Base-by-base conservation (phyloP, 1,139 yeast species). In the Yamadazyma friedrichii region DNA sequence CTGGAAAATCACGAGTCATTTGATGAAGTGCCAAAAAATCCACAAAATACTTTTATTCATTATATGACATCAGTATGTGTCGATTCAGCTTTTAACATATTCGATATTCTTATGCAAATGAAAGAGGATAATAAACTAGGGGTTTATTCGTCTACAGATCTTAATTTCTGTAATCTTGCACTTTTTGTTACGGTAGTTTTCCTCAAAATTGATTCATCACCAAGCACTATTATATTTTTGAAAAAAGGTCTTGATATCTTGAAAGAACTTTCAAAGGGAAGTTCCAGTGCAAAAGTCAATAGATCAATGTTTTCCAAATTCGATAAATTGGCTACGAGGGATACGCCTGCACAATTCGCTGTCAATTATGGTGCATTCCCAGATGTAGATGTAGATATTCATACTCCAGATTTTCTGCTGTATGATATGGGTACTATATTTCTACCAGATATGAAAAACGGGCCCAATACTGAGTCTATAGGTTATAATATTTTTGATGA, bases 1-100 rank as follows among this genome's bases (percentile, higher is more conserved):
- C 52, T 53, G 22, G 56, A 51, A 24, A 51, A 52, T 28, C 42
- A 42, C 31, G 36, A 42, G 25, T 31, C 42, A 25, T 32, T 43
- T 6, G 36, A 33, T 20, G 36, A 40, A 12, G 35, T 38, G 15
- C 41, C 39, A 26, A 46, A 49, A 9, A 35, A 33, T 15, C 45
- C 43, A 17, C 52, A 50, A 39, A 38, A 49, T 3, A 45, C 47
- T 4, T 51, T 51, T 38, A 50, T 53, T 12, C 48, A 53, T 33
- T 48, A 52, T 36, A 42, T 53, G 42, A 46, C 56, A 3, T 51
- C 56, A 1, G 48, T 51, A 6, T 53, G 57, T 32, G 48, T 53
- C 20, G 57, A 53, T 40, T 47, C 57, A 6, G 57, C 57, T 5
- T 53, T 51, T 31, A 48, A 51, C 32, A 46, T 49, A 4, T 43